phyloP scores from a whole-genome alignment of 1,284 basidiomycete species.

The Ceraceosorus guamensis region DNA sequence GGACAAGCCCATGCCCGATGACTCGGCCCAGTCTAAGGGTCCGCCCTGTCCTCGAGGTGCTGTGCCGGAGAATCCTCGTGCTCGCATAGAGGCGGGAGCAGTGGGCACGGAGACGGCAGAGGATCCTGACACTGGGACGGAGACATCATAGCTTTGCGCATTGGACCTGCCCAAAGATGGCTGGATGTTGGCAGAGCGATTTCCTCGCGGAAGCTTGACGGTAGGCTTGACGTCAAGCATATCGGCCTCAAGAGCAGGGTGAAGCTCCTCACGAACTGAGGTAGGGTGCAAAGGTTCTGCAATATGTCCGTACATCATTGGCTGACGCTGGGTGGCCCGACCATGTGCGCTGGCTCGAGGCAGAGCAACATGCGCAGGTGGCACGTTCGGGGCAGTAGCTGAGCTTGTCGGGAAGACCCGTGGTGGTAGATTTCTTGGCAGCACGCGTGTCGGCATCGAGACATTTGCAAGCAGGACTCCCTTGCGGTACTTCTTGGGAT shows the following conservation, averaged over 20 bases:
- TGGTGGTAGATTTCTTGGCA: conserved; percentile 8
- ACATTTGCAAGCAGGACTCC: conserved; percentile 31
- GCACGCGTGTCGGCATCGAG: conserved; percentile 19
- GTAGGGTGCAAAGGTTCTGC: conserved; percentile 1
- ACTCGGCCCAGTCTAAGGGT: background rate
- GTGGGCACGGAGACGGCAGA: background rate
- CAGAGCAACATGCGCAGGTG: background rate
- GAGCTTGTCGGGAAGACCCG: background rate
- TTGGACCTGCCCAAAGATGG: too few relatives aligned
- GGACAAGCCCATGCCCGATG: too few relatives aligned
- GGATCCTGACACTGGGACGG: too few relatives aligned
- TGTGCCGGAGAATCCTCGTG: background rate
- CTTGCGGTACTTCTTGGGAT: conserved; percentile 32
- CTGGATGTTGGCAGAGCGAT: too few relatives aligned
- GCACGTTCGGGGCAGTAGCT: background rate
- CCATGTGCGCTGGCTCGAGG: too few relatives aligned
- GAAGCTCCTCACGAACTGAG: too few relatives aligned
- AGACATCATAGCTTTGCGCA: too few relatives aligned
- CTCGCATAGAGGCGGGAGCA: background rate
- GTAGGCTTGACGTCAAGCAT: too few relatives aligned
- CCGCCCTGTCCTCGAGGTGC: background rate
- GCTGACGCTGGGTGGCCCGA: too few relatives aligned
- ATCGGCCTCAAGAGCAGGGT: too few relatives aligned
- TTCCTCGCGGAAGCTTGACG: too few relatives aligned
- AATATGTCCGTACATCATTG: too few relatives aligned